phyloP scores from a whole-genome alignment of 768 basidiomycete genomes.

The Thelephora aurantiotincta region DNA sequence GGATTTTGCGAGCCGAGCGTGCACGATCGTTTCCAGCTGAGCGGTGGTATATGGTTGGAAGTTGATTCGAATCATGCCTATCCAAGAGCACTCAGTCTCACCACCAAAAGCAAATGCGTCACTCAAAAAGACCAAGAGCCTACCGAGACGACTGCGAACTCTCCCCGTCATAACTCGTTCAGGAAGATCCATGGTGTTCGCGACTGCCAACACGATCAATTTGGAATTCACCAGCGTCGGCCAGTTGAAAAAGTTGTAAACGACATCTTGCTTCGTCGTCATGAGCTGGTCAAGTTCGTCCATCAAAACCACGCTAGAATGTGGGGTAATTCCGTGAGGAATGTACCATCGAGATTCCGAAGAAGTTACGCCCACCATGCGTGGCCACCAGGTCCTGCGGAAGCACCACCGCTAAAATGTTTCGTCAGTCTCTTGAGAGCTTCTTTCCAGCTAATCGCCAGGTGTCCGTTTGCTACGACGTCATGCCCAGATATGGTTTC shows the following conservation, averaged over 20 bases:
- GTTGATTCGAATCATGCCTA: constrained; percentile 84
- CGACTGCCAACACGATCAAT: constrained; percentile 90
- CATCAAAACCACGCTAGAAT: constrained; percentile 84
- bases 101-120: background rate
- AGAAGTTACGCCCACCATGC: constrained; percentile 52
- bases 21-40: constrained; percentile 77
- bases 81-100: background rate
- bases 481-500: constrained; percentile 81
- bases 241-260: constrained; percentile 99
- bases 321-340: background rate
- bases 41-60: constrained; percentile 77
- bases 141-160: constrained; percentile 84
- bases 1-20: constrained; percentile 58
- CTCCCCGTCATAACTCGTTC: constrained; percentile 88
- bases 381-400: constrained; percentile 66
- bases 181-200: constrained; percentile 96
- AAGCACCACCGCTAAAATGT: constrained; percentile 57
- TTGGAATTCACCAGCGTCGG: constrained; percentile 81
- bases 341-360: background rate
- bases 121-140: background rate
- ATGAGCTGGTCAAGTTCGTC: constrained; percentile 97
- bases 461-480: constrained; percentile 40
- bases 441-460: constrained; percentile 63
- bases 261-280: constrained; percentile 92
- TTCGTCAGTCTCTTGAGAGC: constrained; percentile 65